Base-by-base conservation (phyloP, 805 yeast genomes). In the Hanseniaspora hatyaiensis region DNA sequence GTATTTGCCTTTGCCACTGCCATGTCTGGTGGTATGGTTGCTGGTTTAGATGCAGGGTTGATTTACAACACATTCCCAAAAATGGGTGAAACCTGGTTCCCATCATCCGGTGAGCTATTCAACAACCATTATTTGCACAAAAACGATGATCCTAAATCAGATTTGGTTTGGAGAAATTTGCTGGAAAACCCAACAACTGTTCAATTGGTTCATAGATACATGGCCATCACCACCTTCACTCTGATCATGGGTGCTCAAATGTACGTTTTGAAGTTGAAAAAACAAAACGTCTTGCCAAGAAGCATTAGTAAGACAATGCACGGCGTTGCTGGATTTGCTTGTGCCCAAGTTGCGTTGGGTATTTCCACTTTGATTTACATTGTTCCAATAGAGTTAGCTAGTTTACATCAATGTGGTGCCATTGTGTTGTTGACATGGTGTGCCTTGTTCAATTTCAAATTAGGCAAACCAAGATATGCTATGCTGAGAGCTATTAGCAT, bases 331-430 rank as follows among this genome's bases (percentile, higher is more conserved):
- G 96, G 96, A 3, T 65, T 88, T 50, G 97, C 78, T 3, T 66
- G 86, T 1, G 57, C 82, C 18, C 99, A 92, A 66, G 95, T 80
- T 2, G 67, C 83, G 0, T 69, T 92, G 37, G 99, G 99, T 47
- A 85, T 92, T 45, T 66, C 78, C 26, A 92, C 98, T 0, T 70
- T 92, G 55, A 62, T 88, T 19, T 88, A 84, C 62, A 70, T 88
- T 48, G 97, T 92, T 19, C 99, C 99, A 24, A 78, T 83, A 20
- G 84, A 95, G 26, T 65, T 89, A 40, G 99, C 96, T 1, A 94
- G 96, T 3, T 76, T 87, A 5, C 99, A 92, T 62, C 99, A 92
- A 69, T 96, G 95, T 8, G 97, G 97, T 55, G 95, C 96, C 1
- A 67, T 92, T 55, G 94, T 94, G 0, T 69, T 92, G 41, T 69